A percentile compares a stretch with the other conserved stretches of the same genome.
These are phyloP conservation scores for Phoma sp. DNA, from an alignment of 2,329 filamentous ascomycete species.

Conservation along the genomic window DNA sequence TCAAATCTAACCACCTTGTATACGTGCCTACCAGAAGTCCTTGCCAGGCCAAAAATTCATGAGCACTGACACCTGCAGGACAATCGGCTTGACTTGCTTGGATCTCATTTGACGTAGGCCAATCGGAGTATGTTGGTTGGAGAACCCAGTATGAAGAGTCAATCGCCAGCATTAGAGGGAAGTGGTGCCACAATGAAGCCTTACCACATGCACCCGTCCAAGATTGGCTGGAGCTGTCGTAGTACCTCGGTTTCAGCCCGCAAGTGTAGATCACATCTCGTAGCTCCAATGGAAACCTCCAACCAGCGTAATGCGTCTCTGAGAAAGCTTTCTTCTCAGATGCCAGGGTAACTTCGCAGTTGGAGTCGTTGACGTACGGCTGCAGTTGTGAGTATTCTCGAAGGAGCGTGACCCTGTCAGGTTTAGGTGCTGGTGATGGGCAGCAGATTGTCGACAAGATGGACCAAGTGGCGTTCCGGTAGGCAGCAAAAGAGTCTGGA, in stretches of 20 bases:
- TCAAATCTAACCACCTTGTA: constrained; percentile 57
- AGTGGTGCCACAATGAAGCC: constrained; percentile 57
- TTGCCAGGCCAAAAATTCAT: constrained; percentile 63
- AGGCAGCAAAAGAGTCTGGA: constrained; percentile 55
- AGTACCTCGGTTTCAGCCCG: constrained; percentile 57
- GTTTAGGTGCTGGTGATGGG: neutral
- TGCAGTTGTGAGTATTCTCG: constrained; percentile 43
- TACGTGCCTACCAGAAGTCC: constrained; percentile 54
- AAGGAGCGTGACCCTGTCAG: constrained; percentile 28
- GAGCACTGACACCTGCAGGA: constrained; percentile 53
- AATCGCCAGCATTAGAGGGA: constrained; percentile 47
- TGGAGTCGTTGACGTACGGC: constrained; percentile 21
- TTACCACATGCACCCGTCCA: constrained; percentile 49
- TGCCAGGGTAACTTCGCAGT: constrained; percentile 47
- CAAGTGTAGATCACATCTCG: constrained; percentile 55
- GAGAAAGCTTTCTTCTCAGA: constrained; percentile 57
- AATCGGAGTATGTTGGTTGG: constrained; percentile 31
- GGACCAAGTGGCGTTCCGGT: constrained; percentile 61
- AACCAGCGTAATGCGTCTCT: constrained; percentile 56
- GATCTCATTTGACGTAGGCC: constrained; percentile 62
- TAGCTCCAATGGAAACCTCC: constrained; percentile 51
- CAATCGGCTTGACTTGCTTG: constrained; percentile 59
- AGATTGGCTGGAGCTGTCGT: constrained; percentile 47
- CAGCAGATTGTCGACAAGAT: constrained; percentile 51
- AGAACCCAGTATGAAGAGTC: constrained; percentile 49